Conservation (phyloP, 805 yeast genomes). For the Wickerhamomyces rabaulensis region DNA sequence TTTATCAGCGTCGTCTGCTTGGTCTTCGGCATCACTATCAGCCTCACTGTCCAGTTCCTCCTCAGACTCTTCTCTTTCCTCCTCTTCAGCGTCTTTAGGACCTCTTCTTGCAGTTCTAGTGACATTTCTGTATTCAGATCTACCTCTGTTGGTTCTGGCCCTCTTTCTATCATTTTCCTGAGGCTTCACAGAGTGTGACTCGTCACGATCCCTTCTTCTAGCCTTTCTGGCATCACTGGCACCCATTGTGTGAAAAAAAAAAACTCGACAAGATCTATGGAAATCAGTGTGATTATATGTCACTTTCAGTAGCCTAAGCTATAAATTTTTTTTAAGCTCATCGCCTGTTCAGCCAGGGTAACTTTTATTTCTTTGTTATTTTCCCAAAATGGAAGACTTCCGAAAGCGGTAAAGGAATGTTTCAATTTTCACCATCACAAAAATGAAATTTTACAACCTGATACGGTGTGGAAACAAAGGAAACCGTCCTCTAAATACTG, state of each 20-base stretch:
- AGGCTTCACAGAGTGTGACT: neutral
- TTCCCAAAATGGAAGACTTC: neutral
- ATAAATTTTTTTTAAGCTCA: neutral
- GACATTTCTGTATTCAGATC: constrained; percentile 56
- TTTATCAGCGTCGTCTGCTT: constrained; percentile 19
- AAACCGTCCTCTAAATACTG: too few species aligned
- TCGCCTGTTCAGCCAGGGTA: neutral
- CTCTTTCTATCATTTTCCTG: constrained; percentile 3
- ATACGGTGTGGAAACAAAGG: too few species aligned
- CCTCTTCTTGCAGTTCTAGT: constrained; percentile 47
- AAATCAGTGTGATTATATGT: neutral
- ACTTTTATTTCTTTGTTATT: neutral
- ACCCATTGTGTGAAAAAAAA: constrained; percentile 8
- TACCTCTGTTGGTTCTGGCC: constrained; percentile 37
- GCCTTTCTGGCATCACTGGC: constrained; percentile 11
- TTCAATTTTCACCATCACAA: neutral
- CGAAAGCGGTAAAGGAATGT: neutral
- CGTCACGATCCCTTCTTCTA: constrained; percentile 3
- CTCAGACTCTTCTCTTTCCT: constrained; percentile 14
- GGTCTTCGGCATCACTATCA: constrained; percentile 13
- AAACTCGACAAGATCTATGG: too few species aligned
- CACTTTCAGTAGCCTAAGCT: neutral
- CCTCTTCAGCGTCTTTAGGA: constrained; percentile 15
- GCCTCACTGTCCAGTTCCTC: constrained; percentile 13
- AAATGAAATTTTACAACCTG: too few species aligned